A percentile compares a stretch with the other conserved stretches of the same genome.
These are phyloP conservation scores for Trichosanthes truncata DNA, from an alignment of 306 rosid genomes.

Conservation along the genomic window DNA sequence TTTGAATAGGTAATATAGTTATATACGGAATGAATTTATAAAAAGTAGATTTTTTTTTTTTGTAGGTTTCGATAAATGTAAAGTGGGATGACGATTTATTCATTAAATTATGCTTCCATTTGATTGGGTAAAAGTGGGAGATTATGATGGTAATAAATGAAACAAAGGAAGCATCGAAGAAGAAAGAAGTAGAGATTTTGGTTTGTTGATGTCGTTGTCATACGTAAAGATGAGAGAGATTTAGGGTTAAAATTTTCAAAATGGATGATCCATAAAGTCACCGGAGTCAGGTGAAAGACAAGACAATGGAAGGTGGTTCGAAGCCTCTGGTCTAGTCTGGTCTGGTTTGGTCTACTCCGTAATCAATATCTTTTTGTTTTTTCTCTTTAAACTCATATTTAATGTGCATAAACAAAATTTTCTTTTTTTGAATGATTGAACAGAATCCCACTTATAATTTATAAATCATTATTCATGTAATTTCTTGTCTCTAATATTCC, in stretches of 20 bases:
- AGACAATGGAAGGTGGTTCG: neutral
- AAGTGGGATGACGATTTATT: too few species aligned
- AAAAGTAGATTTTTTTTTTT: too few species aligned
- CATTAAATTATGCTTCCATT: too few species aligned
- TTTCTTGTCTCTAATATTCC: neutral
- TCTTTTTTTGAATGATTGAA: neutral
- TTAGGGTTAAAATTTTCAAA: neutral
- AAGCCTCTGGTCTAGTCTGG: neutral
- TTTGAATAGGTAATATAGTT: too few species aligned
- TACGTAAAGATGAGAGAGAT: neutral
- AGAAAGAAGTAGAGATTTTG: neutral
- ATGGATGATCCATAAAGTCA: neutral
- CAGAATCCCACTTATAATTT: neutral
- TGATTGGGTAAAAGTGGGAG: neutral
- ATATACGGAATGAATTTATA: too few species aligned
- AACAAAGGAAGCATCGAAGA: neutral
- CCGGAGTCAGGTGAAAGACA: neutral
- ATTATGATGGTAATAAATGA: neutral
- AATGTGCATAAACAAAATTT: neutral
- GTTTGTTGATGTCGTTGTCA: neutral
- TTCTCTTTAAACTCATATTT: neutral
- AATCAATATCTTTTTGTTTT: neutral
- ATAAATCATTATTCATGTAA: neutral
- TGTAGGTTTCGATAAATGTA: too few species aligned
- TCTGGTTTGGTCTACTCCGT: neutral